These are phyloP conservation scores for Exophiala sideris DNA, from an alignment of 2,329 filamentous ascomycete genomes.

Conservation along the genomic window DNA sequence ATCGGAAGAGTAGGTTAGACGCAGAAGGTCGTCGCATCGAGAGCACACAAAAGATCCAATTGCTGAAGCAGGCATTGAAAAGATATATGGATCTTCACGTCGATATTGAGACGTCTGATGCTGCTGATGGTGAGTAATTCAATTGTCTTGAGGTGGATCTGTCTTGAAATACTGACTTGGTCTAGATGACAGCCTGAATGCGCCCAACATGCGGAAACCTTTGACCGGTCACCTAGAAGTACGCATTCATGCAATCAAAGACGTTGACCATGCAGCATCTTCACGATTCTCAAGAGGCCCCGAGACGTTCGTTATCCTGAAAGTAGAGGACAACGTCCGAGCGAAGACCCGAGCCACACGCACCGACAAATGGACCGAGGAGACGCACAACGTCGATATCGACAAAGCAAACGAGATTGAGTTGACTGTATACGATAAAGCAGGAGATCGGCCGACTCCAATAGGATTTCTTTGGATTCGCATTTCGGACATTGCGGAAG, in stretches of 20 bases:
- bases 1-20: slow-evolving; percentile 91
- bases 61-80: slow-evolving; percentile 92
- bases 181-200: slow-evolving; percentile 91
- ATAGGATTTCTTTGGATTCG: slow-evolving; percentile 95
- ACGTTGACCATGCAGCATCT: slow-evolving; percentile 85
- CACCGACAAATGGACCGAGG: slow-evolving; percentile 86
- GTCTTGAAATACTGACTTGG: slow-evolving; percentile 25
- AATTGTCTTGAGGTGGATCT: slow-evolving; percentile 26
- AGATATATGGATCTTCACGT: slow-evolving; percentile 97
- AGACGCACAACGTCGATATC: slow-evolving; percentile 87
- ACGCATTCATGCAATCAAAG: slow-evolving; percentile 81
- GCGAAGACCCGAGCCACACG: slow-evolving; percentile 81
- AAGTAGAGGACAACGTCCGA: slow-evolving; percentile 91
- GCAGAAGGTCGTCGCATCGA: slow-evolving; percentile 86
- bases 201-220: slow-evolving; percentile 92
- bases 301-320: slow-evolving; percentile 93
- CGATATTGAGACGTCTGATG: slow-evolving; percentile 77
- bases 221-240: slow-evolving; percentile 85
- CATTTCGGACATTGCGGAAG: slow-evolving; percentile 94
- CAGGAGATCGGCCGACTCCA: slow-evolving; percentile 81
- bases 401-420: slow-evolving; percentile 99
- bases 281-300: slow-evolving; percentile 84
- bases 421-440: slow-evolving; percentile 94
- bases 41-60: slow-evolving; percentile 95
- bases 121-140: slow-evolving; percentile 67